These are phyloP conservation scores for Puccinellia tenuiflora DNA, from an alignment of 176 grass and related monocot species.

Conservation along the genomic window DNA sequence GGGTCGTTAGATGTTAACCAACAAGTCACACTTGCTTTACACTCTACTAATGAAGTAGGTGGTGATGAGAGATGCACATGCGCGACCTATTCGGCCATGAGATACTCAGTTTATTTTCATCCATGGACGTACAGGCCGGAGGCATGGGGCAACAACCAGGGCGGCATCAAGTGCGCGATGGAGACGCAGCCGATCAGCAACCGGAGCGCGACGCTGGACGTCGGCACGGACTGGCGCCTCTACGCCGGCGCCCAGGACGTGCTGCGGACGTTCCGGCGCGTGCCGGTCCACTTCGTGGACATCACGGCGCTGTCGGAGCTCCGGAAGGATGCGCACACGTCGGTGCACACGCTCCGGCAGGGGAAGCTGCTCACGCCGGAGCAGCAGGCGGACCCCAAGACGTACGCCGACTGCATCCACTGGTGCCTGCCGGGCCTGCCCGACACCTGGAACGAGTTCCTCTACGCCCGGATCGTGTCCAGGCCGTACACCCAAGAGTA, in stretches of 20 bases:
- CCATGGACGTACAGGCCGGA: conserved; percentile 47
- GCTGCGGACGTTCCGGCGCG: conserved; percentile 27
- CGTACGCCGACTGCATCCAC: conserved; percentile 74
- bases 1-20: neutral
- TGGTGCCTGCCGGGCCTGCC: conserved; percentile 78
- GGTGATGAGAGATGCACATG: conserved; percentile 19
- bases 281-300: conserved; percentile 59
- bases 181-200: conserved; percentile 66
- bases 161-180: conserved; percentile 86
- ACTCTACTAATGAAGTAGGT: conserved; percentile 6
- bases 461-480: conserved; percentile 59
- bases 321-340: conserved; percentile 81
- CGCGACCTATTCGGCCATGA: neutral
- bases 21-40: neutral
- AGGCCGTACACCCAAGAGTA: conserved; percentile 4
- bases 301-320: conserved; percentile 75
- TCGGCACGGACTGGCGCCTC: conserved; percentile 74
- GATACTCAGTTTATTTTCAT: neutral
- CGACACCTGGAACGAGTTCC: conserved; percentile 73
- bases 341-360: conserved; percentile 80
- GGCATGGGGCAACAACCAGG: conserved; percentile 84
- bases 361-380: conserved; percentile 69
- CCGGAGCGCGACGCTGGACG: conserved; percentile 49
- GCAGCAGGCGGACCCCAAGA: conserved; percentile 62
- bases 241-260: conserved; percentile 53